A percentile compares a stretch with the other conserved stretches of the same genome.
These are phyloP conservation scores for Silene coronaria DNA, from an alignment of 179 eudicot genomes.

Conservation along the genomic window DNA sequence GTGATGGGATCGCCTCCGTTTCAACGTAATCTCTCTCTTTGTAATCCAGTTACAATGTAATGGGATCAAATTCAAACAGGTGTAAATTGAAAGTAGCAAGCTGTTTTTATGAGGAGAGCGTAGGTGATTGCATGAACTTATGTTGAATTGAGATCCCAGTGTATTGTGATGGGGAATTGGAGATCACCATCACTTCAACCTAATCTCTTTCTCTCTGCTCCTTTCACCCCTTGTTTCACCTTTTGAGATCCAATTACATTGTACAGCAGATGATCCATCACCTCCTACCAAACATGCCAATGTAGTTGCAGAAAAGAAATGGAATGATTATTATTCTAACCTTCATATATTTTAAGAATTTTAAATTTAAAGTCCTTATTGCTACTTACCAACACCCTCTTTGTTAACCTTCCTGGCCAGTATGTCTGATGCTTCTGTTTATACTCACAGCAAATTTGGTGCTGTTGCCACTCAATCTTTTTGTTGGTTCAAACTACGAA, in stretches of 20 bases:
- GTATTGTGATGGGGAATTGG: neutral
- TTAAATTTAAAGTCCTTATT: neutral
- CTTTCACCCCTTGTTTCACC: neutral
- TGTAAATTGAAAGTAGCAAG: neutral
- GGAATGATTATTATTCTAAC: neutral
- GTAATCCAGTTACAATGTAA: neutral
- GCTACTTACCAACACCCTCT: neutral
- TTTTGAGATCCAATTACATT: no score
- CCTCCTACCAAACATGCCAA: neutral
- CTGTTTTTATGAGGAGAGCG: neutral
- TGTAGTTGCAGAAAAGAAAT: neutral
- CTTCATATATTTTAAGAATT: neutral
- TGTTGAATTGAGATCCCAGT: neutral
- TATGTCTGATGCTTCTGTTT: slow-evolving; percentile 19
- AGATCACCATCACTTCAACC: neutral
- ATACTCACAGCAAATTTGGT: slow-evolving; percentile 74
- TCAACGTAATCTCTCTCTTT: neutral
- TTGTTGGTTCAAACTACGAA: slow-evolving; percentile 52
- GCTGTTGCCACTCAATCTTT: slow-evolving; percentile 62
- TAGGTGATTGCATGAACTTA: neutral
- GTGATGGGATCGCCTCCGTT: neutral
- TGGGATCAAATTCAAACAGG: neutral
- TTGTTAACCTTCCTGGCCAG: neutral
- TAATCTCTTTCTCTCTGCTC: neutral
- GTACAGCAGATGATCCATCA: no score